These are phyloP conservation scores for Lithospermum erythrorhizon DNA, from an alignment of 257 asterid species.

Conservation along the genomic window DNA sequence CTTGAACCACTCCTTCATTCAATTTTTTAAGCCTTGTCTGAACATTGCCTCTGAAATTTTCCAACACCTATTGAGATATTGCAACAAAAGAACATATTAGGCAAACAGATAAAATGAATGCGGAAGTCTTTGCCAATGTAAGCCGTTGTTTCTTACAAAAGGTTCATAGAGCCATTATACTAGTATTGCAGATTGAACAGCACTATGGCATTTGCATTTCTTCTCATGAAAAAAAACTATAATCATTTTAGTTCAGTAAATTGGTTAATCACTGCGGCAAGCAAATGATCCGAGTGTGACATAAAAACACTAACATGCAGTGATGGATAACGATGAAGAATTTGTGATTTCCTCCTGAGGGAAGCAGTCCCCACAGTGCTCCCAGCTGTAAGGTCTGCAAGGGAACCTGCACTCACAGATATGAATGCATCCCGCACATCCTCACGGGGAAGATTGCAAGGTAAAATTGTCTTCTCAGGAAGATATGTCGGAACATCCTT, in stretches of 20 bases:
- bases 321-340: slow-evolving; percentile 78
- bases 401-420: slow-evolving; percentile 60
- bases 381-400: slow-evolving; percentile 79
- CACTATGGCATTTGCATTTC: too few relatives aligned
- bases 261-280: not conserved
- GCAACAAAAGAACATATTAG: not conserved
- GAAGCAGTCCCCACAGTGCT: slow-evolving; percentile 91
- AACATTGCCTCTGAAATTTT: slow-evolving; percentile 92
- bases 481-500: slow-evolving; percentile 96
- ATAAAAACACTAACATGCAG: slow-evolving; percentile 36
- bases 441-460: slow-evolving; percentile 95
- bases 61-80: slow-evolving; percentile 48
- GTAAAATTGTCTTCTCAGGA: slow-evolving; percentile 66
- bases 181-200: too few relatives aligned
- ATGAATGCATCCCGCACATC: slow-evolving; percentile 95
- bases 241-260: too few relatives aligned
- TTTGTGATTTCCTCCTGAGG: slow-evolving; percentile 85
- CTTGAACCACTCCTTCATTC: slow-evolving; percentile 89
- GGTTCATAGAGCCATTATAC: too few relatives aligned
- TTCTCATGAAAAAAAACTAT: too few relatives aligned
- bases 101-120: not conserved
- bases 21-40: slow-evolving; percentile 80
- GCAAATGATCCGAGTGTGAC: not conserved
- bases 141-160: too few relatives aligned
- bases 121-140: too few relatives aligned